These are phyloP conservation scores for Sphaerulina populicola DNA, from an alignment of 2,329 filamentous ascomycete genomes.

Conservation along the genomic window DNA sequence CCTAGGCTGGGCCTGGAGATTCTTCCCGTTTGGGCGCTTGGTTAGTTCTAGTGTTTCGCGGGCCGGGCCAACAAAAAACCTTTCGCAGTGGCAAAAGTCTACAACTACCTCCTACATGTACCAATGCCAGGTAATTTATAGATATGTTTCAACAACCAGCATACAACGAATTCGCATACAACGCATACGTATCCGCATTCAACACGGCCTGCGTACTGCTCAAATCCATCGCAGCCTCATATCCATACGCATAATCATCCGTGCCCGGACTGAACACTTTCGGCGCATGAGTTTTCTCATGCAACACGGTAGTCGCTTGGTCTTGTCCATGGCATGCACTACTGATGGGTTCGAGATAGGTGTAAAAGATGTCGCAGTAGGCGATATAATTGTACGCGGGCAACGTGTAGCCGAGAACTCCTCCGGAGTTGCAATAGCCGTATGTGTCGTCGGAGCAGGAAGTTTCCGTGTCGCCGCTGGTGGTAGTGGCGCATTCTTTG, in stretches of 20 bases:
- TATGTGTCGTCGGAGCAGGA: constrained; percentile 53
- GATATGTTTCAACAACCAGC: no score
- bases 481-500: constrained; percentile 47
- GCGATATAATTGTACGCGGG: constrained; percentile 45
- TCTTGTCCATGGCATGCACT: constrained; percentile 55
- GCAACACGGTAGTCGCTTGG: constrained; percentile 55
- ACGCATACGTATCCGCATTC: constrained; percentile 57
- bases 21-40: no score
- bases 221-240: constrained; percentile 42
- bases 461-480: constrained; percentile 43
- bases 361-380: constrained; percentile 56
- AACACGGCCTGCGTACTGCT: constrained; percentile 45
- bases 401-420: constrained; percentile 55
- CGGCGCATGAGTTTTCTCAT: constrained; percentile 58
- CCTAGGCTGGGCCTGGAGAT: no score
- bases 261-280: constrained; percentile 49
- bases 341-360: constrained; percentile 43
- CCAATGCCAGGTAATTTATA: no score
- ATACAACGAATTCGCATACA: constrained; percentile 37
- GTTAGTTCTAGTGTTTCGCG: no score
- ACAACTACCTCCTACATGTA: no score
- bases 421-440: constrained; percentile 40
- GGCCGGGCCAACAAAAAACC: no score
- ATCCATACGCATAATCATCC: constrained; percentile 52
- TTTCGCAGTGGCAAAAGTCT: no score